These are phyloP conservation scores for Botrytis elliptica DNA, from an alignment of 2,329 filamentous ascomycete species.

Conservation along the genomic window DNA sequence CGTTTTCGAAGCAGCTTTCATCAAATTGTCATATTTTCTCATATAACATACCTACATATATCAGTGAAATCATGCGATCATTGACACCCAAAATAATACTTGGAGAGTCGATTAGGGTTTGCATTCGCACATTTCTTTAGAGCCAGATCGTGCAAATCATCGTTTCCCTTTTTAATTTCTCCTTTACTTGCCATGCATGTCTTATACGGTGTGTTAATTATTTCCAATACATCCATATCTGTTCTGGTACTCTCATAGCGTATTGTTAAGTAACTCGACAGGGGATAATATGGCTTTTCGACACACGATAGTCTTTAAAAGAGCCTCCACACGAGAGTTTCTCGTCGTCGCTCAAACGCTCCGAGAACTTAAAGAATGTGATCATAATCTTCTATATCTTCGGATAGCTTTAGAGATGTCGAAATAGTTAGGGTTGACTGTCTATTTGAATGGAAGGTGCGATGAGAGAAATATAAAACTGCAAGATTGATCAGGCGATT, in stretches of 20 bases:
- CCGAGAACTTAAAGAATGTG: background rate
- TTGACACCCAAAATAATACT: background rate
- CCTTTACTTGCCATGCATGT: no score
- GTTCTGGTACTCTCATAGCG: no score
- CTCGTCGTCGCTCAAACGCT: no score
- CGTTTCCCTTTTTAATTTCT: no score
- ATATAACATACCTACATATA: background rate
- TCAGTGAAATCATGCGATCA: background rate
- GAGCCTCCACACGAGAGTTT: no score
- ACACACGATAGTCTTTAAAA: no score
- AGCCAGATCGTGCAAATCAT: no score
- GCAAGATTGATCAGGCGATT: background rate
- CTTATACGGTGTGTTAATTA: no score
- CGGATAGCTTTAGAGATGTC: background rate
- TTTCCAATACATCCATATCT: no score
- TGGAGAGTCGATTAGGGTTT: background rate
- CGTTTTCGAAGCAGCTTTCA: background rate
- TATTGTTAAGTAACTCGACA: no score
- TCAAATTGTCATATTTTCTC: background rate
- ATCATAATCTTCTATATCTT: background rate
- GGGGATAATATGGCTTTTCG: no score
- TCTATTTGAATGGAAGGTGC: background rate
- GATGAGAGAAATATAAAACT: background rate
- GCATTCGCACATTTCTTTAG: no score
- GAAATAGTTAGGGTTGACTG: background rate